Conservation (phyloP, 805 yeast genomes). For the Nakazawaea ernobii region DNA sequence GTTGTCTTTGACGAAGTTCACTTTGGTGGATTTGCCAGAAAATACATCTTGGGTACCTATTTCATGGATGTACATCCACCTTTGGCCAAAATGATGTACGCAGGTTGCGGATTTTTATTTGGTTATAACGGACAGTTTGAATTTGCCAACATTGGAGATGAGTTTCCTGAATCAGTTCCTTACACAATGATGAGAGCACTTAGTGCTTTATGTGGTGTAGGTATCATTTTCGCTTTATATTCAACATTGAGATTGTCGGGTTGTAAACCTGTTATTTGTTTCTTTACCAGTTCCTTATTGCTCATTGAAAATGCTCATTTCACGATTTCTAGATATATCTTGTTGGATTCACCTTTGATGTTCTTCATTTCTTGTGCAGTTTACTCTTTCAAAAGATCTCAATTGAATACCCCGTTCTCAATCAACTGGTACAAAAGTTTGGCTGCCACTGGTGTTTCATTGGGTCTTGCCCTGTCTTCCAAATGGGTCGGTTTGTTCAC, state of each 20-base stretch:
- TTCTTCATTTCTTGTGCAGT: slow-evolving; percentile 72
- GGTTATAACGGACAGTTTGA: slow-evolving; percentile 70
- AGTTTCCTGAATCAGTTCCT: slow-evolving; percentile 54
- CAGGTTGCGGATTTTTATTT: slow-evolving; percentile 59
- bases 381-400: slow-evolving; percentile 61
- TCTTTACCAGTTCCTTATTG: slow-evolving; percentile 49
- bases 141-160: slow-evolving; percentile 62
- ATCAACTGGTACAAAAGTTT: slow-evolving; percentile 53
- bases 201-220: slow-evolving; percentile 64
- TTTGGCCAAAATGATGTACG: slow-evolving; percentile 68
- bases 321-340: slow-evolving; percentile 69
- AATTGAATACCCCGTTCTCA: slow-evolving; percentile 57
- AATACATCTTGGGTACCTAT: slow-evolving; percentile 60
- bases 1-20: slow-evolving; percentile 93
- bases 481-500: slow-evolving; percentile 88
- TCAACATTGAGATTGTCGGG: slow-evolving; percentile 70
- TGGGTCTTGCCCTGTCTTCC: slow-evolving; percentile 68
- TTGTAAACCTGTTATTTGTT: slow-evolving; percentile 57
- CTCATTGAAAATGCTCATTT: slow-evolving; percentile 62
- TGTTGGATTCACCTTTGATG: slow-evolving; percentile 70
- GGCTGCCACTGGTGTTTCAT: slow-evolving; percentile 57
- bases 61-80: slow-evolving; percentile 83
- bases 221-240: slow-evolving; percentile 59
- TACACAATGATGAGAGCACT: slow-evolving; percentile 64
- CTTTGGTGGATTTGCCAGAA: slow-evolving; percentile 93